Base-by-base conservation (phyloP, 768 basidiomycete genomes). In the Mycena floridula region DNA sequence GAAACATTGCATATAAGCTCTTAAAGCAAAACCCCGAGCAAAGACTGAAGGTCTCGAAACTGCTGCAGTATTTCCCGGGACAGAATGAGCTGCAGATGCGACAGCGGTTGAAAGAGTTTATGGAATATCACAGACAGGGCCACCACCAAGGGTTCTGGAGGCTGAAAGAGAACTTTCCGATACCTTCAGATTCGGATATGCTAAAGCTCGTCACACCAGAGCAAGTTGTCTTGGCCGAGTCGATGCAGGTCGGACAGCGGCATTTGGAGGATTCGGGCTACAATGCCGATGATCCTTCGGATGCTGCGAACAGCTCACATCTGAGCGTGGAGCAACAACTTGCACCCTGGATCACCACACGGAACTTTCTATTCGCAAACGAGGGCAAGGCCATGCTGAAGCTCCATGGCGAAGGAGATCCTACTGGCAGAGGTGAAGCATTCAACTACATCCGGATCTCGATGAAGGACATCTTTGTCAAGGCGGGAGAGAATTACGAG, bases 401-500 rank as follows among this genome's bases (percentile, higher is more conserved):
- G 53, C 70, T 98, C 21, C 94, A 98, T 58, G 95, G 96, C 5
- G 95, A 96, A 53, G 95, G 95, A 2, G 95, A 99, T 64, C 95
- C 95, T 30, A 82, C 80, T 1, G 94, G 93, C 5, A 78, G 96
- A 26, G 95, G 95, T 26, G 95, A 99, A 65, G 96, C 91, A 1
- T 97, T 97, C 63, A 94, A 89, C 59, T 96, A 97, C 61, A 82
- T 98, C 55, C 82, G 90, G 37, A 91, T 95, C 46, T 95, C 93
- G 28, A 97, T 97, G 93, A 98, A 98, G 69, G 90, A 95, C 55
- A 94, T 96, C 46, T 97, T 98, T 63, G 84, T 98, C 24, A 90
- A 96, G 54, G 90, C 90, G 0, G 94, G 94, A 15, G 95, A 97
- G 65, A 89, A 93, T 60, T 89, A 89, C 50, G 88, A 89, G 47